These are phyloP conservation scores for Phytophthora hybrid DNA, from an alignment of 352 stramenopile genomes.

Conservation along the genomic window DNA sequence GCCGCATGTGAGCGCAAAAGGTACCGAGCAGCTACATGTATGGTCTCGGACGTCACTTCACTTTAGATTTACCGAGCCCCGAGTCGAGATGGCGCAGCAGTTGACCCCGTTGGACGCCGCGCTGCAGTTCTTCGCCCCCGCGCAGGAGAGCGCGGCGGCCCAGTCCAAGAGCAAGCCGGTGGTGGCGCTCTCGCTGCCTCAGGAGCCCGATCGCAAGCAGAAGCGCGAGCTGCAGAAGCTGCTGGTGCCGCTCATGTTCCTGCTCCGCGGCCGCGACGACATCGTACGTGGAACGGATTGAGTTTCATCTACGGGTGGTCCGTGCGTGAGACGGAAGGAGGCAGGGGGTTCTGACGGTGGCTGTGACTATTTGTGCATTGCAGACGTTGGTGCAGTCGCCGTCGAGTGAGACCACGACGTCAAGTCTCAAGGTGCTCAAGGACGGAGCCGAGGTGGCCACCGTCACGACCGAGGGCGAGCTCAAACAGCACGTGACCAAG, in stretches of 20 bases:
- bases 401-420: constrained; percentile 38
- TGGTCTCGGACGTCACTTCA: constrained; percentile 17
- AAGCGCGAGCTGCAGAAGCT: constrained; percentile 53
- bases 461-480: constrained; percentile 48
- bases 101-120: constrained; percentile 27
- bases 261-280: constrained; percentile 71
- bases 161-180: constrained; percentile 28
- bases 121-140: constrained; percentile 29
- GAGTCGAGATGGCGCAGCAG: constrained; percentile 20
- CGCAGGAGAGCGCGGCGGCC: constrained; percentile 6
- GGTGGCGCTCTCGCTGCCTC: constrained; percentile 35
- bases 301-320: not conserved
- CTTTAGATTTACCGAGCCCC: constrained; percentile 13
- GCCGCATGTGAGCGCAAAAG: constrained; percentile 12
- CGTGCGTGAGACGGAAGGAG: not conserved
- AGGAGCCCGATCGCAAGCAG: constrained; percentile 32
- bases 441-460: constrained; percentile 42
- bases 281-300: constrained; percentile 45
- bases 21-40: not conserved
- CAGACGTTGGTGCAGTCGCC: constrained; percentile 54
- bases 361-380: not conserved
- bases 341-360: not conserved
- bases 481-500: constrained; percentile 61
- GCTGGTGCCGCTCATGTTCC: constrained; percentile 59
- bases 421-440: constrained; percentile 67